Percentiles rank a stretch among this genome's conserved stretches.
These are phyloP conservation scores for Triadica sebifera DNA, from an alignment of 345 rosid species.

Conservation along the genomic window DNA sequence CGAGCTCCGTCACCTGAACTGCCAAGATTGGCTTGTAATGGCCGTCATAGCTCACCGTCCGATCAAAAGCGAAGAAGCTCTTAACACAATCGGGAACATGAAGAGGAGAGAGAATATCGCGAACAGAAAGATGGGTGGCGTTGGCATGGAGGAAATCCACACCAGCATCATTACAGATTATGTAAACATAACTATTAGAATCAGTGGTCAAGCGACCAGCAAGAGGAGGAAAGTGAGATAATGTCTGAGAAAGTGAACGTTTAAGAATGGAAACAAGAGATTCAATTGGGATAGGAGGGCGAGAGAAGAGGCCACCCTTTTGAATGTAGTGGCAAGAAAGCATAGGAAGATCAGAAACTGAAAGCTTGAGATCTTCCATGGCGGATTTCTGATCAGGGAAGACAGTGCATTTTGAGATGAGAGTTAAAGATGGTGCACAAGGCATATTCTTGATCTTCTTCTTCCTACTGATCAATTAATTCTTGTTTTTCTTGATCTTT, in stretches of 20 bases:
- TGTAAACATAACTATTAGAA: constrained; percentile 44
- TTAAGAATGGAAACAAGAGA: constrained; percentile 43
- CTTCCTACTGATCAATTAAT: no score
- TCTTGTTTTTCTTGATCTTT: no score
- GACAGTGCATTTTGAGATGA: constrained; percentile 52
- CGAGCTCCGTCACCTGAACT: constrained; percentile 78
- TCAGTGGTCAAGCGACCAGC: constrained; percentile 76
- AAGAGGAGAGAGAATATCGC: constrained; percentile 46
- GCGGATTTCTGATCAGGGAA: constrained; percentile 55
- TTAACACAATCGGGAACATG: constrained; percentile 58
- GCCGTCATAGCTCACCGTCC: constrained; percentile 71
- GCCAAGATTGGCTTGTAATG: constrained; percentile 68
- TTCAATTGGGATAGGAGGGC: constrained; percentile 33
- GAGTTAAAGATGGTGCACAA: constrained; percentile 30
- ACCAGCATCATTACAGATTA: constrained; percentile 74
- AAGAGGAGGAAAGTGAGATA: constrained; percentile 78
- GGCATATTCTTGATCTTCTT: constrained; percentile 37
- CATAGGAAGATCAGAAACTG: constrained; percentile 97
- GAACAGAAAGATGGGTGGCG: constrained; percentile 32
- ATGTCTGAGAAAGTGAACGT: constrained; percentile 47
- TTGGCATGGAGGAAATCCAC: constrained; percentile 58
- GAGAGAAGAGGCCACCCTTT: constrained; percentile 71
- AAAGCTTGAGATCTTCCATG: constrained; percentile 64
- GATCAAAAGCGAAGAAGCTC: constrained; percentile 59
- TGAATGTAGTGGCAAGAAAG: constrained; percentile 94